Conservation (phyloP, 139 green algal species). For the Eudorina sp. region DNA sequence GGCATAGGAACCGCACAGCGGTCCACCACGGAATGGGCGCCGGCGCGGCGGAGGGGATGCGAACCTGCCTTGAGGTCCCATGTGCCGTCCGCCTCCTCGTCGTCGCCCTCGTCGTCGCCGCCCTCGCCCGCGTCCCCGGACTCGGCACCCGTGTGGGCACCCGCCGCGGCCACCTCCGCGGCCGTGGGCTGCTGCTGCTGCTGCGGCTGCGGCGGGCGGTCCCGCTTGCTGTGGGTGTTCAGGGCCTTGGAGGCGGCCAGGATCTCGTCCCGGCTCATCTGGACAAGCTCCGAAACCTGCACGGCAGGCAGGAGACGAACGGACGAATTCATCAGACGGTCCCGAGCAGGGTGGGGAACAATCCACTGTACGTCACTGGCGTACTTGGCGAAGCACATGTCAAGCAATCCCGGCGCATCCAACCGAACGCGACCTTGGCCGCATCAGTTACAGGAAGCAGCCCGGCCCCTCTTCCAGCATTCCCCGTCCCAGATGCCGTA, state of each 20-base stretch:
- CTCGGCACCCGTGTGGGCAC: neutral
- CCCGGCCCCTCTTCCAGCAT: too few relatives aligned
- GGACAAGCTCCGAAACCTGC: constrained; percentile 50
- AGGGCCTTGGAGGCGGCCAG: constrained; percentile 45
- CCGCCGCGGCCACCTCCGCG: constrained; percentile 7
- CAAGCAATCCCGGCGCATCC: too few relatives aligned
- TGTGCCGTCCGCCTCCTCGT: neutral
- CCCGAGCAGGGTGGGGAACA: too few relatives aligned
- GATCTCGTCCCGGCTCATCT: constrained; percentile 37
- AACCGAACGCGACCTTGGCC: too few relatives aligned
- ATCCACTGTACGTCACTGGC: too few relatives aligned
- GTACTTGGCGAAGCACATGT: too few relatives aligned
- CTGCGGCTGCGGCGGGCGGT: constrained; percentile 39
- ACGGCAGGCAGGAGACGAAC: neutral
- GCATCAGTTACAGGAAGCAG: too few relatives aligned
- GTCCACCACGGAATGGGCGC: too few relatives aligned
- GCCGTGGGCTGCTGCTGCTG: constrained; percentile 37
- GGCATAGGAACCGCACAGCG: too few relatives aligned
- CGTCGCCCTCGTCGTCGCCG: constrained; percentile 25
- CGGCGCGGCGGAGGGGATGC: too few relatives aligned
- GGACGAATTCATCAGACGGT: too few relatives aligned
- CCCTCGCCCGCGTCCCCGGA: neutral
- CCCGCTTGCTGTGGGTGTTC: constrained; percentile 64
- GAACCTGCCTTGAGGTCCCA: constrained; percentile 31
- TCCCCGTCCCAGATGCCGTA: too few relatives aligned